Base-by-base conservation (phyloP, 1,139 yeast genomes). In the Debaryomyces sp. region DNA sequence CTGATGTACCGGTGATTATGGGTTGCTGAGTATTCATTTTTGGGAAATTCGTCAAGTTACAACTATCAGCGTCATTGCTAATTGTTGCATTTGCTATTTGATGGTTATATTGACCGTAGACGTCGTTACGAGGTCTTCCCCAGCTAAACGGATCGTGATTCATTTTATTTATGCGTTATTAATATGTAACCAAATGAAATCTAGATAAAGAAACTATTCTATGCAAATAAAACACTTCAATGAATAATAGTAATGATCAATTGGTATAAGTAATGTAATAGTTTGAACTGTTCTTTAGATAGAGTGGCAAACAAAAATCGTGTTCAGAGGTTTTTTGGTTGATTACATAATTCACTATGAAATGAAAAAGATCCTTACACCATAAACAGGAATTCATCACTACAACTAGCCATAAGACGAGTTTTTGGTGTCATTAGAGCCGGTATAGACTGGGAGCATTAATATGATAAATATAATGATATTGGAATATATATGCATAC, bases 1-100 rank as follows among this genome's bases (percentile, higher is more conserved):
- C 99, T 32, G 97, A 89, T 1, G 98, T 90, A 64, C 99, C 98
- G 8, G 99, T 94, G 50, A 95, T 90, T 58, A 89, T 87, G 41
- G 99, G 99, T 62, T 85, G 89, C 68, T 90, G 96, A 4, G 99
- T 92, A 68, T 89, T 87, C 84, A 84, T 82, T 53, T 76, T 81
- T 35, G 97, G 97, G 63, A 84, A 78, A 30, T 54, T 58, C 41
- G 58, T 63, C 36, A 55, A 49, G 21, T 54, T 55, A 6, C 18
- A 8, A 23, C 23, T 39, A 26, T 53, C 52, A 10, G 36, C 34
- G 13, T 47, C 43, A 56, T 67, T 9, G 57, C 50, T 45, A 46
- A 40, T 37, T 37, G 51, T 50, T 81, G 78, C 78, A 55, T 84
- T 73, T 54, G 96, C 91, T 64, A 91, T 89, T 43, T 78, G 70